Percentiles rank a stretch among this genome's conserved stretches.
Conservation (phyloP, 768 basidiomycete genomes). For the Gelatoporia subvermispora region DNA sequence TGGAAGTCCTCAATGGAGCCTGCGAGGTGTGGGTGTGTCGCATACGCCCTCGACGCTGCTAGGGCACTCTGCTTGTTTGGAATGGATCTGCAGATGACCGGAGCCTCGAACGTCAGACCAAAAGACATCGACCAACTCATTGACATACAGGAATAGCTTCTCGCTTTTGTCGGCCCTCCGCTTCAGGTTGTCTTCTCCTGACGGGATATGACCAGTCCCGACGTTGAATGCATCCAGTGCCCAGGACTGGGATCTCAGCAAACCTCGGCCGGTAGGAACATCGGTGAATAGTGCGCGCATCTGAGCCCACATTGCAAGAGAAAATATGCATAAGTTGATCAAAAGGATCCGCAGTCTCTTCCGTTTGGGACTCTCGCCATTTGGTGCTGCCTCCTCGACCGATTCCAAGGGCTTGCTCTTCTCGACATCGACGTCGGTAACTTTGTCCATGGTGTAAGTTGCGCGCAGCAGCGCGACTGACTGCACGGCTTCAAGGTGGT, state of each 20-base stretch:
- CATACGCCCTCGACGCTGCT: conserved; percentile 50
- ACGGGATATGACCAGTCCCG: background rate
- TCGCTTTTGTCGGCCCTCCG: conserved; percentile 18
- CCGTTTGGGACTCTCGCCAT: too few species aligned
- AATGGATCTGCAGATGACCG: conserved; percentile 36
- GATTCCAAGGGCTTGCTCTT: too few species aligned
- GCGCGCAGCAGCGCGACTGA: too few species aligned
- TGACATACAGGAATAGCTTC: conserved; percentile 31
- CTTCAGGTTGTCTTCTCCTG: background rate
- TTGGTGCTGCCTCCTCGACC: too few species aligned
- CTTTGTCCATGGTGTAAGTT: too few species aligned
- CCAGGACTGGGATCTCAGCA: background rate
- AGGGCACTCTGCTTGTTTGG: conserved; percentile 57
- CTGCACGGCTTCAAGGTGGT: too few species aligned
- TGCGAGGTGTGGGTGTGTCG: conserved; percentile 57
- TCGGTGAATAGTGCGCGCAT: too few species aligned
- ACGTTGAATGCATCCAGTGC: conserved; percentile 6
- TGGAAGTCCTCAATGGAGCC: conserved; percentile 51
- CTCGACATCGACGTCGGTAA: too few species aligned
- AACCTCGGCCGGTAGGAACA: background rate
- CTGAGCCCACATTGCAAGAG: too few species aligned
- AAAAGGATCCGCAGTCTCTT: too few species aligned
- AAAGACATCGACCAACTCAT: background rate
- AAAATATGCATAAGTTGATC: too few species aligned
- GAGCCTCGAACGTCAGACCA: background rate